These are phyloP conservation scores for Ustilago xerochloae DNA, from an alignment of 1,284 basidiomycete genomes.

Conservation along the genomic window DNA sequence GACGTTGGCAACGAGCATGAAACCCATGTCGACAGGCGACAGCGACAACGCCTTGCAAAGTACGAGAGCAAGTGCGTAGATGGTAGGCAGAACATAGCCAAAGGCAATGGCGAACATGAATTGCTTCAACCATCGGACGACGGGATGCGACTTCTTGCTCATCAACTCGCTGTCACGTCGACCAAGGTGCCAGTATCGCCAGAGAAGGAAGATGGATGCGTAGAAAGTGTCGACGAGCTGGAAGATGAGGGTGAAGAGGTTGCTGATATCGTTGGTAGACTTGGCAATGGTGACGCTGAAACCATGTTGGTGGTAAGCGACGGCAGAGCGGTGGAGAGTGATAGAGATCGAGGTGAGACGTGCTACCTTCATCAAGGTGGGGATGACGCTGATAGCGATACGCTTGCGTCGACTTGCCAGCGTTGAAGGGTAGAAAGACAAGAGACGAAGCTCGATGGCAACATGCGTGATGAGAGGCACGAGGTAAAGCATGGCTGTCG, in stretches of 20 bases:
- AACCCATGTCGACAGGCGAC: constrained; percentile 36
- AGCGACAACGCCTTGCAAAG: constrained; percentile 26
- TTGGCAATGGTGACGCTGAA: constrained; percentile 23
- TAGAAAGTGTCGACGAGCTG: constrained; percentile 48
- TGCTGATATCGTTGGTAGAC: constrained; percentile 33
- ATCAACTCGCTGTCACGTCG: constrained; percentile 42
- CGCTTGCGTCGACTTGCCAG: constrained; percentile 41
- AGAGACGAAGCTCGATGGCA: constrained; percentile 47
- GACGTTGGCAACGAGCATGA: constrained; percentile 56
- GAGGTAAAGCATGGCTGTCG: constrained; percentile 48
- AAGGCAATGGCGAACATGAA: constrained; percentile 46
- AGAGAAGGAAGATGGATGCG: constrained; percentile 36
- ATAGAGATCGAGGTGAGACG: constrained; percentile 44
- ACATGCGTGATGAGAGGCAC: constrained; percentile 50
- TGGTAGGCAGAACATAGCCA: constrained; percentile 41
- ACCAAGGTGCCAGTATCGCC: constrained; percentile 49
- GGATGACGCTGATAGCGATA: constrained; percentile 37
- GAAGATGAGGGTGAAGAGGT: constrained; percentile 42
- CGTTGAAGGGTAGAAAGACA: constrained; percentile 49
- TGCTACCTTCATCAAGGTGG: constrained; percentile 40
- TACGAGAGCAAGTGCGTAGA: constrained; percentile 42
- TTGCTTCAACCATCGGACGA: constrained; percentile 32
- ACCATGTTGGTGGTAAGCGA: constrained; percentile 8
- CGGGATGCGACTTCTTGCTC: constrained; percentile 20
- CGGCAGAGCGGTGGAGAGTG: constrained; percentile 18